Evolutionary conservation across 2,329 filamentous ascomycete species (phyloP), one percentile per base, ranked within the genome.

Genomic region (Teratosphaeria viscida): DNA sequence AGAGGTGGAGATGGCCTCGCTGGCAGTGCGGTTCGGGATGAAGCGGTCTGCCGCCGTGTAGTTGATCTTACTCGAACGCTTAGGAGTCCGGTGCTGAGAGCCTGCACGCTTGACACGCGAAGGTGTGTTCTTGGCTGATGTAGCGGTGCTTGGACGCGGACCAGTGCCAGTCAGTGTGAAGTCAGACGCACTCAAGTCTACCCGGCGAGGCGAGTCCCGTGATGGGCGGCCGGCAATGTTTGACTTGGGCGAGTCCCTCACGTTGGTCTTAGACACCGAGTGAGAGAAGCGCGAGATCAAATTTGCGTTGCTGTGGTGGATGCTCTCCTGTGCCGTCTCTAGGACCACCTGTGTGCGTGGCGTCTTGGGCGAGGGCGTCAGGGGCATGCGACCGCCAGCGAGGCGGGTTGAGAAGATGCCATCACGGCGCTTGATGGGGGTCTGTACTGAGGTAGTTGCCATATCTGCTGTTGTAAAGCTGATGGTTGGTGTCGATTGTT

Each of bases 201-300:
- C 82, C 74, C 88, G 90, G 70, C 89, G 88, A 23, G 92, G 92
- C 52, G 90, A 92, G 60, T 86, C 82, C 55, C 62, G 61, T 55
- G 68, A 62, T 59, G 84, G 83, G 52, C 78, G 78, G 65, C 85
- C 85, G 66, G 88, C 89, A 74, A 96, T 96, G 81, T 96, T 97
- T 61, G 92, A 96, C 81, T 97, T 97, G 72, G 92, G 91, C 2
- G 92, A 96, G 72, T 94, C 89, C 56, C 89, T 87, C 74, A 89
- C 87, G 49, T 83, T 79, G 49, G 81, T 77, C 78, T 86, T 87
- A 63, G 85, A 81, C 62, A 80, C 75, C 60, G 81, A 86, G 70
- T 88, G 88, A 63, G 88, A 82, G 71, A 96, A 88, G 72, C 91
- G 87, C 62, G 89, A 82, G 64, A 89, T 84, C 60, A 95, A 80